phyloP scores from a whole-genome alignment of 179 eudicot genomes.

The Gypsophila paniculata region DNA sequence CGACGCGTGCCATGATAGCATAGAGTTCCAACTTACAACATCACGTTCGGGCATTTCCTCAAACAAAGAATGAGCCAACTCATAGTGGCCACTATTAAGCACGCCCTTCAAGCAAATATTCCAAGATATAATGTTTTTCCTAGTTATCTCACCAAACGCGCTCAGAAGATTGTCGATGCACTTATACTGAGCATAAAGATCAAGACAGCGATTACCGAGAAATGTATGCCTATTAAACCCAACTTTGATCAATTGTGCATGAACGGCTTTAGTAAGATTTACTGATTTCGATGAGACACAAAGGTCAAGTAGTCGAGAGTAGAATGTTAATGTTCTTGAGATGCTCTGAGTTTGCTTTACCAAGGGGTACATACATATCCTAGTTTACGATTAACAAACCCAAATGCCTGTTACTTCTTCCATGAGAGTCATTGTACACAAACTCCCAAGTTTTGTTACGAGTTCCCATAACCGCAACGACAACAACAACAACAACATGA shows the following conservation, averaged over 20 bases:
- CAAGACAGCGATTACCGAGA: constrained; percentile 66
- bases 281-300: constrained; percentile 29
- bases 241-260: constrained; percentile 46
- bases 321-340: constrained; percentile 29
- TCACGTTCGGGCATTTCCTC: constrained; percentile 61
- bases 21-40: constrained; percentile 70
- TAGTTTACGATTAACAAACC: constrained; percentile 2
- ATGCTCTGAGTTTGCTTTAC: constrained; percentile 27
- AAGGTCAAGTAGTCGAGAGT: constrained; percentile 29
- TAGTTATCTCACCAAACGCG: constrained; percentile 51
- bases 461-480: constrained; percentile 6
- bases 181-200: constrained; percentile 48
- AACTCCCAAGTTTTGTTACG: constrained; percentile 4
- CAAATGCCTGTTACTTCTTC: neutral
- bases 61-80: constrained; percentile 46
- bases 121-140: constrained; percentile 66
- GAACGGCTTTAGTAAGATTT: constrained; percentile 41
- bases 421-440: neutral
- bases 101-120: constrained; percentile 54
- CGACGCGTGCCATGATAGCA: constrained; percentile 52
- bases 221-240: constrained; percentile 51
- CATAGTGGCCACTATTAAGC: constrained; percentile 33
- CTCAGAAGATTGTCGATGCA: constrained; percentile 30
- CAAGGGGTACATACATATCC: constrained; percentile 39
- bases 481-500: constrained; percentile 6